Evolutionary conservation across 2,329 filamentous ascomycete species (phyloP), one percentile per base, ranked within the genome.

Genomic region (Fusarium sarcochroum): DNA sequence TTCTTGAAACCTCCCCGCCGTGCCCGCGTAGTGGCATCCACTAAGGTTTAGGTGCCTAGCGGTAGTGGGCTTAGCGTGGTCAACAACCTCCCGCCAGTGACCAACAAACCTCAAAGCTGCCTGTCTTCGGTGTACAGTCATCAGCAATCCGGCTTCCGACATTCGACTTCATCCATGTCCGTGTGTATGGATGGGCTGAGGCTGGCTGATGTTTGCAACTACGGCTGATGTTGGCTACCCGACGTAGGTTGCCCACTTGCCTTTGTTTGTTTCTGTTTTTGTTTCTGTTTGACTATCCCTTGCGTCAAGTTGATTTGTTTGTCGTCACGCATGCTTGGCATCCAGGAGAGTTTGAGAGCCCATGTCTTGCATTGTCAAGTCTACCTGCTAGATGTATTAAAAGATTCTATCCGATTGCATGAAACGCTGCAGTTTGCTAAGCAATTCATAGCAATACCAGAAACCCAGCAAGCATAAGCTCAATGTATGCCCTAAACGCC

Each of bases 1-100:
- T 73, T 74, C 69, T 73, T 70, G 47, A 73, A 69, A 69, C 57
- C 63, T 64, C 70, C 69, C 71, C 71, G 70, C 71, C 65, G 42
- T 37, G 32, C 47, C 30, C 41, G 44, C n/a, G 58, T 58, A 57
- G 59, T 59, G 64, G 63, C 48, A 51, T 68, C 56, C 64, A 61
- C 70, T 71, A 69, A 63, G 45, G 40, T 60, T 60, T 54, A 66
- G 53, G 46, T 46, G 44, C 35, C 30, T 58, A 48, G 56, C 56
- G 38, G 40, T 48, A 71, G 51, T 58, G 54, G 58, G 67, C 30
- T 64, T 68, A 68, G 67, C 50, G 68, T 34, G 15, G 45, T 41
- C 41, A 42, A 53, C 63, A 57, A 48, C 49, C 53, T 66, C 45
- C 42, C 32, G 42, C 38, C 59, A 58, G 35, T 58, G 34, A 18